Base-by-base conservation (phyloP, 225 moss, liverwort and hornwort genomes). In the Asterella californica region DNA sequence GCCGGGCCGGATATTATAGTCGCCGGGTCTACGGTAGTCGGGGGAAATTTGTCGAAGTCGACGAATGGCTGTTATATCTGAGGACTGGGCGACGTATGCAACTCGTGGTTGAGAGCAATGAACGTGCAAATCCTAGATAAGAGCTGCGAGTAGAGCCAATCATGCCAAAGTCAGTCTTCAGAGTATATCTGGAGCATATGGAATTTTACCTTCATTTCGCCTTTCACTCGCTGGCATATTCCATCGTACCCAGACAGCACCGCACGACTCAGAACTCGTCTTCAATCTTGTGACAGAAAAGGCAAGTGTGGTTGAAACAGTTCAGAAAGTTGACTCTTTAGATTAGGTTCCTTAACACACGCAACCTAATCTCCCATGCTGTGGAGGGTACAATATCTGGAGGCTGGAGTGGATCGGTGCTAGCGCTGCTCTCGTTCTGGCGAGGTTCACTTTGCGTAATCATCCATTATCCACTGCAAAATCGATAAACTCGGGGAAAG, bases 91-190 rank as follows among this genome's bases (percentile, higher is more conserved):
- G 22, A 1, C 2, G n/a, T 25, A 9, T 37, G 25, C 36, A 60
- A 76, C 76, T 60, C 14, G 76, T 76, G 76, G 76, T 60, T 76
- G 37, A 60, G 59, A 61, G 76, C 32, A 50, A 27, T 61, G 76
- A 76, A 60, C 76, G 76, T 76, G 59, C 38, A 61, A 53, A 12
- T 15, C 59, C 59, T 60, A 76, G 76, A 76, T 76, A 76, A 76
- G 76, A 60, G 37, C 37, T 37, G n/a, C 37, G 9, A 0, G 59
- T 76, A 60, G 59, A 42, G 38, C 76, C 76, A 76, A 76, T 76
- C 76, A 76, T 76, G 60, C 38, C 76, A 25, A 61, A 76, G 76
- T 60, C 76, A 8, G 18, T 25, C 38, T 9, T 10, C 14, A 25
- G n/a, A 55, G 22, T 76, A 76, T 76, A 71, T 74, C 30, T 67